A percentile compares a stretch with the other conserved stretches of the same genome.
Conservation (phyloP, 495 filamentous ascomycete genomes). For the Neurospora tetrasperma region DNA sequence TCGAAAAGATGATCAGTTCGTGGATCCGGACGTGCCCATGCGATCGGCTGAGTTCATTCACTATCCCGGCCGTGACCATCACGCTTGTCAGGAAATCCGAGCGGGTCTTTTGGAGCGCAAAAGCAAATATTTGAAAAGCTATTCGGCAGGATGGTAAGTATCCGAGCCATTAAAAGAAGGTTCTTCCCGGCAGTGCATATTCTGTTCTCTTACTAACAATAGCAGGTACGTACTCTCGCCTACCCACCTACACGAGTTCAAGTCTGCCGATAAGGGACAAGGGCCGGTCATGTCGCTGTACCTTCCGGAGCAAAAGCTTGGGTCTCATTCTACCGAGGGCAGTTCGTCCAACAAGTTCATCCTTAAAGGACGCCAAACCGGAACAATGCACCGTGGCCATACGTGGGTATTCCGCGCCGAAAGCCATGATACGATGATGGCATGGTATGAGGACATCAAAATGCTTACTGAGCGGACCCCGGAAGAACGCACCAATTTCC, state of each 20-base stretch:
- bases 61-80: conserved; percentile 88
- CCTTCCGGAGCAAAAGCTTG: conserved; percentile 88
- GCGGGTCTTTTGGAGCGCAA: conserved; percentile 91
- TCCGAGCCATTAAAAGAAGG: neutral
- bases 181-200: neutral
- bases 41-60: conserved; percentile 73
- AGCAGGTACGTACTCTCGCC: conserved; percentile 91
- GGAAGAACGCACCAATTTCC: conserved; percentile 78
- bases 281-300: conserved; percentile 90
- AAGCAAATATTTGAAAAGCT: conserved; percentile 98
- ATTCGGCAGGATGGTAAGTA: conserved; percentile 86
- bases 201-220: conserved; percentile 22
- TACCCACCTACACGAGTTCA: conserved; percentile 97
- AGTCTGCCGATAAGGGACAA: conserved; percentile 60
- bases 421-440: conserved; percentile 91
- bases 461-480: conserved; percentile 78
- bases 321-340: conserved; percentile 74
- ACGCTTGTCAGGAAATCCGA: conserved; percentile 74
- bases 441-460: conserved; percentile 92
- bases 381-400: conserved; percentile 86
- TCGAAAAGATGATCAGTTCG: conserved; percentile 70
- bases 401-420: conserved; percentile 97
- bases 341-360: conserved; percentile 97
- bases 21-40: conserved; percentile 73
- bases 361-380: conserved; percentile 90